Evolutionary conservation across 208 protist species (phyloP).

Genomic region (Wallacemonas sp.): DNA sequence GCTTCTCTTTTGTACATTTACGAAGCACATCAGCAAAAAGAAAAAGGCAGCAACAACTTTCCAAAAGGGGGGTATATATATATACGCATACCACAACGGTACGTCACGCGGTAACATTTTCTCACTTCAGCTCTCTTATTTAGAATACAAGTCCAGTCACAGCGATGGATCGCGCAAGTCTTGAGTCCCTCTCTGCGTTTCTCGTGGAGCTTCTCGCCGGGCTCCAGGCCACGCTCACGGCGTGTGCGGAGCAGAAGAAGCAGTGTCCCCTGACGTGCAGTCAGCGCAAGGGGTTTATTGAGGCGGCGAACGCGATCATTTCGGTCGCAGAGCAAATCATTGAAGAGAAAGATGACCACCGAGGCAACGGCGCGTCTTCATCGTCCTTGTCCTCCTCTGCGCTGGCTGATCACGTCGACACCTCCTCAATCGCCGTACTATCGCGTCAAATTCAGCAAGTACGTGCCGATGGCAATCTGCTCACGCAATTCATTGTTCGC

Average conservation of each 20-base stretch:
- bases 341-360: not conserved
- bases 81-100: no score
- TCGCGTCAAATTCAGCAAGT: not conserved
- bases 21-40: no score
- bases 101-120: no score
- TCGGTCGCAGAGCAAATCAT: slow-evolving; percentile 4
- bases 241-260: slow-evolving; percentile 12
- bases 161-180: not conserved
- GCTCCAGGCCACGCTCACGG: slow-evolving; percentile 26
- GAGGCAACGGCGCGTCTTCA: not conserved
- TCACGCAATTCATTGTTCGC: slow-evolving; percentile 3
- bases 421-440: slow-evolving; percentile 3
- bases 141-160: not conserved
- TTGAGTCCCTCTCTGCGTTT: slow-evolving; percentile 20
- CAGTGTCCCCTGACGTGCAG: slow-evolving; percentile 12
- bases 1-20: no score
- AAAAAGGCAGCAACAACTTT: no score
- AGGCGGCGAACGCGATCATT: slow-evolving; percentile 6
- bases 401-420: not conserved
- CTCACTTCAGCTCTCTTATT: no score
- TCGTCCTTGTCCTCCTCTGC: not conserved
- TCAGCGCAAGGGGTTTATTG: slow-evolving; percentile 8
- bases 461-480: slow-evolving; percentile 7
- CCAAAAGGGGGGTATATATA: no score
- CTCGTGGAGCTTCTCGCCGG: slow-evolving; percentile 23